Evolutionary conservation across 2,329 filamentous ascomycete species (phyloP).

Genomic region (Pseudogymnoascus verrucosus): DNA sequence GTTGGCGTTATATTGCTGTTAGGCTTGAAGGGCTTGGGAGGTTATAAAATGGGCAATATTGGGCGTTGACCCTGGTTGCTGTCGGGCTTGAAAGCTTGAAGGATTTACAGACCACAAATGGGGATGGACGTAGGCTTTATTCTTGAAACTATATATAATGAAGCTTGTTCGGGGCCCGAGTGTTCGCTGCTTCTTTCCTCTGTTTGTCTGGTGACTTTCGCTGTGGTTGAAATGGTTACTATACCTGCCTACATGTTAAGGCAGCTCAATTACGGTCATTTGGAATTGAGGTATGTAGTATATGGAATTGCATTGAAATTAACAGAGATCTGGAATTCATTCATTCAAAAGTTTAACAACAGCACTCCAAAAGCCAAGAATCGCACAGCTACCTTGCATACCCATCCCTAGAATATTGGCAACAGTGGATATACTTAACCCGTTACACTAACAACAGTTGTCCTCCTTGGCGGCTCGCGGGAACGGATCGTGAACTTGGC

Average conservation of each 20-base stretch:
- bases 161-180: neutral
- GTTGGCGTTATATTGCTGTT: neutral
- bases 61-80: no score
- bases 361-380: neutral
- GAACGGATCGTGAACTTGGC: neutral
- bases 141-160: neutral
- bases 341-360: neutral
- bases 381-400: neutral
- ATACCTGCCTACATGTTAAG: no score
- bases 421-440: neutral
- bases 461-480: neutral
- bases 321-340: neutral
- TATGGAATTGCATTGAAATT: no score
- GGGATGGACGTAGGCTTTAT: neutral
- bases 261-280: neutral
- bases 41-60: neutral
- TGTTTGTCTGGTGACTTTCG: no score
- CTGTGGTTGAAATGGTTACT: no score
- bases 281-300: neutral
- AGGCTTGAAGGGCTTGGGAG: neutral
- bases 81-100: no score
- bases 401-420: neutral
- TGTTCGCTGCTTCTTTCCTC: no score
- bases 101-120: conserved; percentile 34
- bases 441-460: neutral